Base-by-base conservation (phyloP, 164 flowering plant species). In the Liquidambar formosana region DNA sequence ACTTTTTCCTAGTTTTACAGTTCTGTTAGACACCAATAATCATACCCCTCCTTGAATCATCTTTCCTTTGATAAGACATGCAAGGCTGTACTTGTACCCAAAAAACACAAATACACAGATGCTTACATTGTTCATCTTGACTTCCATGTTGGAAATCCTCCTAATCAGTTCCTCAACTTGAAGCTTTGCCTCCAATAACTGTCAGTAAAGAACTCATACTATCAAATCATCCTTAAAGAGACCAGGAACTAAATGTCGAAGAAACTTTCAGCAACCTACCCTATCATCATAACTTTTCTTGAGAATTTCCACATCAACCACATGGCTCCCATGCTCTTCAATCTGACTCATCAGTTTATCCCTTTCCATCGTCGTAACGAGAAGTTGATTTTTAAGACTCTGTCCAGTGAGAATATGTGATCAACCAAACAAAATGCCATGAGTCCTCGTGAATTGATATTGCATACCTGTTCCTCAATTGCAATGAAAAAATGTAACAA, bases 121-220 rank as follows among this genome's bases (percentile, higher is more conserved):
- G 76, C 88, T 86, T 73, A 89, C 94, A 46, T 72, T 70, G 18
- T 72, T 86, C 69, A 82, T 78, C 72, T 79, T 81, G 61, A 48
- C 41, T 71, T 89, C 89, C 85, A 83, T 47, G 56, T 48, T 58
- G 12, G 78, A 70, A 58, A 74, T 51, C 63, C 66, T 73, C 48
- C 16, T 47, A 16, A 65, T 63, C 58, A 81, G 72, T 73, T 81
- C 76, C 53, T 83, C 84, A n/a, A 75, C 69, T 66, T 84, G 82
- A 57, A 52, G 61, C 64, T 78, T 81, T 61, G 86, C 79, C 67
- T 72, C 71, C 27, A 41, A 48, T 49, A 79, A 57, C 88, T 84
- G 82, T 49, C 12, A 75, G 10, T 19, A 69, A 73, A 56, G 26
- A n/a, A 22, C 57, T 52, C 27, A 67, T 41, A 66, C 27, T 18